phyloP scores from a whole-genome alignment of 164 flowering plant genomes.

The Sedum album region DNA sequence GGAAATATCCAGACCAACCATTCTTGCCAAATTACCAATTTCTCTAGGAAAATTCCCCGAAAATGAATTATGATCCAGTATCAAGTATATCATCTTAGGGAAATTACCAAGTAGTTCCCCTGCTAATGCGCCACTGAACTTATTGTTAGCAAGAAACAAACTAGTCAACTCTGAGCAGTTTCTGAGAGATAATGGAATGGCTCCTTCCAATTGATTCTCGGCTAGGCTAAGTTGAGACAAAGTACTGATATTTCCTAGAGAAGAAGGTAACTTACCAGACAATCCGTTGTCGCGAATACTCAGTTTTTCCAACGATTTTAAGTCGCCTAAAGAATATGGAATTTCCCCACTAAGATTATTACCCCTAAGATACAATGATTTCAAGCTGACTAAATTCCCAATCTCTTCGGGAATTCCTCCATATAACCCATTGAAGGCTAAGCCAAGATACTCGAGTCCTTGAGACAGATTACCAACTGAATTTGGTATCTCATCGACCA shows the following conservation, averaged over 20 bases:
- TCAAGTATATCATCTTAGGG: constrained; percentile 13
- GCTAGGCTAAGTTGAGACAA: constrained; percentile 13
- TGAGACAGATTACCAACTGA: constrained; percentile 1
- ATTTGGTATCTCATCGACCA: background rate
- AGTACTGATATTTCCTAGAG: constrained; percentile 21
- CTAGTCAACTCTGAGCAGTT: constrained; percentile 11
- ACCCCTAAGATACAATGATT: background rate
- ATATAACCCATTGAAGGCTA: background rate
- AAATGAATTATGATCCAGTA: constrained; percentile 17
- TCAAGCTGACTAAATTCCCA: constrained; percentile 5
- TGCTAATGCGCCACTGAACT: constrained; percentile 23
- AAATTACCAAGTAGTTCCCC: constrained; percentile 15
- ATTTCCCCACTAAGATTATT: constrained; percentile 9
- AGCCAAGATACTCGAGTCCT: background rate
- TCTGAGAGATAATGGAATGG: constrained; percentile 25
- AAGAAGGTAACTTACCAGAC: constrained; percentile 22
- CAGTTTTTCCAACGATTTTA: constrained; percentile 13
- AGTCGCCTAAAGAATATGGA: constrained; percentile 16
- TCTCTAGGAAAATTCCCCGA: constrained; percentile 22
- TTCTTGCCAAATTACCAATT: constrained; percentile 20
- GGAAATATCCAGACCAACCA: constrained; percentile 13
- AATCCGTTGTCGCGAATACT: constrained; percentile 11
- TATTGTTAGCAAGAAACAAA: constrained; percentile 18
- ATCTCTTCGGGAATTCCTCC: constrained; percentile 7
- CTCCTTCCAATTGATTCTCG: constrained; percentile 19